Conservation (phyloP, 768 basidiomycete genomes). For the Chalciporus chontae region DNA sequence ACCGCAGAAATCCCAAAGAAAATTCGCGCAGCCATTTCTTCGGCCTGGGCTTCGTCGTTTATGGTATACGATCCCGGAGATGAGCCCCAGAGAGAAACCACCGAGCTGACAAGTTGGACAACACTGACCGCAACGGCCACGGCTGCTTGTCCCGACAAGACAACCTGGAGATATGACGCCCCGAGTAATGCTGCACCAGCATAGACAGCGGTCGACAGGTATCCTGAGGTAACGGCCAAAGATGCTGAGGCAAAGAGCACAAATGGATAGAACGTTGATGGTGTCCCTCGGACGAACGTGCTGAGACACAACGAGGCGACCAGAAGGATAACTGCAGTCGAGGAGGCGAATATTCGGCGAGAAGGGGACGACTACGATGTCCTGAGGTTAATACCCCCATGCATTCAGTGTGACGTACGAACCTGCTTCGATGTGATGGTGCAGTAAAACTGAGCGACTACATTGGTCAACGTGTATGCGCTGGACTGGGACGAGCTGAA, state of each 20-base stretch:
- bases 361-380: constrained; percentile 54
- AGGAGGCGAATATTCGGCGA: constrained; percentile 49
- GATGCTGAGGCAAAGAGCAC: constrained; percentile 56
- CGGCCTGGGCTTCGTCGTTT: constrained; percentile 37
- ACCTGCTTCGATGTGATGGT: constrained; percentile 69
- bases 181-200: constrained; percentile 85
- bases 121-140: constrained; percentile 78
- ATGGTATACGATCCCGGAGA: constrained; percentile 19
- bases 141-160: constrained; percentile 84
- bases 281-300: constrained; percentile 53
- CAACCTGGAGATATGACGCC: constrained; percentile 61
- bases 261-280: constrained; percentile 62
- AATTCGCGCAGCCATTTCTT: constrained; percentile 64
- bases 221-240: constrained; percentile 64
- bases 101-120: constrained; percentile 68
- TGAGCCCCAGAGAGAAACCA: constrained; percentile 50
- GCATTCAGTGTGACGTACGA: constrained; percentile 19
- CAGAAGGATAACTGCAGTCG: constrained; percentile 49
- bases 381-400: constrained; percentile 2
- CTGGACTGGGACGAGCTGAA: constrained; percentile 68
- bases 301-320: constrained; percentile 61
- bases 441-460: constrained; percentile 71
- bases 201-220: constrained; percentile 72
- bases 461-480: constrained; percentile 59
- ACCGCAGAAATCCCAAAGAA: constrained; percentile 72